Percentiles rank a stretch among this genome's conserved stretches.
phyloP scores from a whole-genome alignment of 495 filamentous ascomycete genomes.

The Lophium mytilinum region DNA sequence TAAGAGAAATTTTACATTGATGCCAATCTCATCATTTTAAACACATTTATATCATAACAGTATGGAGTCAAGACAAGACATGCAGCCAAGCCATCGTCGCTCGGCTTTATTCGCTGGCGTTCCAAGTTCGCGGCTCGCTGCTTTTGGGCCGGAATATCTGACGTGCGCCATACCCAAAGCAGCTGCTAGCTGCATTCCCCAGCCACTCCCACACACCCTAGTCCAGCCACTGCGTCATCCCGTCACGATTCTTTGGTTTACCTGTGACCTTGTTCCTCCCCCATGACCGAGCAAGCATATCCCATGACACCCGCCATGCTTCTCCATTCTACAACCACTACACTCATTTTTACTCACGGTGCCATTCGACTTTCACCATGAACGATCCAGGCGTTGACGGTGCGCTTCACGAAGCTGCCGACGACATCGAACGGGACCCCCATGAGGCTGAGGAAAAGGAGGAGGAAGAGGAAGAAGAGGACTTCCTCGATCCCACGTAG shows the following conservation, averaged over 20 bases:
- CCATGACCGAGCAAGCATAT: too few relatives aligned
- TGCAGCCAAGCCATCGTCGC: neutral
- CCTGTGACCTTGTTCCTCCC: neutral
- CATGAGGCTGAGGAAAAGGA: slow-evolving; percentile 22
- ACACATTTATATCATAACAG: neutral
- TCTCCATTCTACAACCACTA: neutral
- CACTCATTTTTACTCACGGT: neutral
- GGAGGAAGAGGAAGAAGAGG: slow-evolving; percentile 32
- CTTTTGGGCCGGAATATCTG: too few relatives aligned
- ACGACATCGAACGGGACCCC: slow-evolving; percentile 38
- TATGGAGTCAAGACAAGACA: neutral
- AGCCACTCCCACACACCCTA: neutral
- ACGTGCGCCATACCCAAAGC: neutral
- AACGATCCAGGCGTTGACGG: slow-evolving; percentile 52
- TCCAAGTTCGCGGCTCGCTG: neutral
- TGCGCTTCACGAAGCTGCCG: slow-evolving; percentile 43
- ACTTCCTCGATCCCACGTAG: slow-evolving; percentile 50
- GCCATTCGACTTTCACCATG: slow-evolving; percentile 37
- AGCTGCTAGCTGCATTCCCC: neutral
- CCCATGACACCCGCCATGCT: neutral
- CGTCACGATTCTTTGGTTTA: neutral
- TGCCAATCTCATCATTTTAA: neutral
- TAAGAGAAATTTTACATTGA: neutral
- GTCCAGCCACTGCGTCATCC: neutral
- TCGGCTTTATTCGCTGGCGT: neutral